Evolutionary conservation across 2,329 filamentous ascomycete species (phyloP), one percentile per base, ranked within the genome.

Genomic region (Fusarium sp.): DNA sequence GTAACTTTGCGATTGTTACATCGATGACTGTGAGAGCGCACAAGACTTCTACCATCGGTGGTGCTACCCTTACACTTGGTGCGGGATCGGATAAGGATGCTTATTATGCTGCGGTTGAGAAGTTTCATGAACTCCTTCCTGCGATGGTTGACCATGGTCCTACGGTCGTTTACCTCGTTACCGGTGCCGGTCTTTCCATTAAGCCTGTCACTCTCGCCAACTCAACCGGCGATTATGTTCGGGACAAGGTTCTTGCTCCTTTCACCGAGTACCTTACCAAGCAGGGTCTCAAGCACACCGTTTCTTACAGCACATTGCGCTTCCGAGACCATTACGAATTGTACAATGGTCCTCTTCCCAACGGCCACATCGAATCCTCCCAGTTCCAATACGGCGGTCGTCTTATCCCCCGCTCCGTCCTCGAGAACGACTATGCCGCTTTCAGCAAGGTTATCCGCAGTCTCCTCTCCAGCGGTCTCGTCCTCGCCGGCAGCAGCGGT

Each of bases 1-100:
- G 88, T 18, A 90, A 83, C 30, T 91, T 86, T 69, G 89, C 82
- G 4, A 81, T 90, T 3, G 86, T 90, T 3, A 76, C 83, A 18
- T 87, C 85, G 3, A 81, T 90, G 76, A 90, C 86, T 0, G 79
- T 85, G 43, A 87, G 86, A 58, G 82, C 84, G 2, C 81, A 89
- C 74, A 78, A 80, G 0, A 83, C 85, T 38, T 77, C 8, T 18
- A 79, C 76, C 27, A 75, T 78, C 18, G 75, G 74, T 20, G 79
- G 79, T 34, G 77, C 76, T 5, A 77, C 83, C 16, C 30, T 75
- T 25, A 45, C 73, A 10, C 43, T 57, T 6, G 55, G 51, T 22
- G 32, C 67, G 3, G 52, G 58, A 12, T 62, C 64, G 2, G 61
- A 60, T 43, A 63, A 58, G 34, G 67, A 71, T 5, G 66, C 49